Evolutionary conservation across 176 grass and related monocot species (phyloP), one percentile per base, ranked within the genome.

Genomic region (Pharus latifolius): DNA sequence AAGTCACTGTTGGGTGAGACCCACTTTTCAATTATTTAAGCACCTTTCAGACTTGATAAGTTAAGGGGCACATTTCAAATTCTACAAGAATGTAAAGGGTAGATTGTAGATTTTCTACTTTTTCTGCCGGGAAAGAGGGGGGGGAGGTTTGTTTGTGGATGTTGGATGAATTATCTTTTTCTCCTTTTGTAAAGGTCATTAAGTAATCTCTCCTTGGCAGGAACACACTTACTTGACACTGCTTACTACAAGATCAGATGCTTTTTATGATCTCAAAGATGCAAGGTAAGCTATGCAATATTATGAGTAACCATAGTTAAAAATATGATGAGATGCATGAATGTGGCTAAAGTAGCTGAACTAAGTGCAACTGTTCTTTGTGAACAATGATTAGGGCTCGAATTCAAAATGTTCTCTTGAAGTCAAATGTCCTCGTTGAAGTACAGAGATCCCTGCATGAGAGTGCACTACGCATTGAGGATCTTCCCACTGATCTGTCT

Each of bases 211-310:
- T 73, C 80, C 28, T 33, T 84, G 47, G 44, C 87, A 99, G 90
- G 75, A 75, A 48, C 80, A 99, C 65, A 94, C 90, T 16, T 99
- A 94, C 28, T 67, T 94, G 65, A 82, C 34, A 72, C 63, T 99
- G 60, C 90, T 94, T 74, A 91, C 82, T 76, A 76, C 84, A 3
- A 83, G 87, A 73, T 84, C 90, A 79, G 90, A 99, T 73, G 83
- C 90, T 56, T 99, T 99, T 56, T 99, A 88, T 78, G 87, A 99
- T 65, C 85, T 99, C 29, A 94, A 99, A 79, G 96, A 99, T 54
- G 88, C 87, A 69, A 90, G 87, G 90, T 99, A 64, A 87, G 79
- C 27, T 84, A 26, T 15, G 49, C n/a, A 30, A 59, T 77, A 56
- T 72, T 60, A 49, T 68, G 60, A 44, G 9, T 32, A 50, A 1